These are phyloP conservation scores for Ehretia macrophylla DNA, from an alignment of 257 asterid genomes.

Conservation along the genomic window DNA sequence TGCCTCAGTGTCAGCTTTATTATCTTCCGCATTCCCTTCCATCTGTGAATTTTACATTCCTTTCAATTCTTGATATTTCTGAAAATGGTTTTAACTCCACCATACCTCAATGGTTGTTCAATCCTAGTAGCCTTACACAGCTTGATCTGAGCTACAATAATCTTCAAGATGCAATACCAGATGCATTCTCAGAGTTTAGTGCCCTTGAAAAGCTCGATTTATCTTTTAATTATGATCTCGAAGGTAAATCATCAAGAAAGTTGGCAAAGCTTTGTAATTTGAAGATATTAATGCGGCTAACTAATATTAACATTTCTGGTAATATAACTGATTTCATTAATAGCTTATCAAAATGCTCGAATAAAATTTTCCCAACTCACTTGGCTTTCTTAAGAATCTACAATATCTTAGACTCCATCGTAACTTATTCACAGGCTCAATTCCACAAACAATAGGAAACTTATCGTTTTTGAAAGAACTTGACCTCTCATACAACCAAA, in stretches of 20 bases:
- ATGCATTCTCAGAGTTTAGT: not conserved
- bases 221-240: too few species aligned
- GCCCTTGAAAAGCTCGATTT: not conserved
- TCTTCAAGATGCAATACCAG: not conserved
- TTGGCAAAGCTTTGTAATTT: not conserved
- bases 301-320: slow-evolving; percentile 16
- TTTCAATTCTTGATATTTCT: not conserved
- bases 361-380: slow-evolving; percentile 15
- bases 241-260: not conserved
- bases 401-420: slow-evolving; percentile 7
- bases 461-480: slow-evolving; percentile 1
- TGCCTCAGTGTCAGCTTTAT: not conserved
- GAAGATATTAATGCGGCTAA: slow-evolving; percentile 17
- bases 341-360: not conserved
- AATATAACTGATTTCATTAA: not conserved
- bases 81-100: slow-evolving; percentile 9
- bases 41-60: not conserved
- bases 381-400: slow-evolving; percentile 20
- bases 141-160: not conserved
- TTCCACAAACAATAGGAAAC: slow-evolving; percentile 12
- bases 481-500: slow-evolving; percentile 1
- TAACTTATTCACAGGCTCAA: slow-evolving; percentile 13
- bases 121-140: slow-evolving; percentile 13
- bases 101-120: slow-evolving; percentile 21
- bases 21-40: not conserved